Percentiles rank a stretch among this genome's conserved stretches.
Conservation (phyloP, 805 yeast species). For the Suhomyces canberraensis region DNA sequence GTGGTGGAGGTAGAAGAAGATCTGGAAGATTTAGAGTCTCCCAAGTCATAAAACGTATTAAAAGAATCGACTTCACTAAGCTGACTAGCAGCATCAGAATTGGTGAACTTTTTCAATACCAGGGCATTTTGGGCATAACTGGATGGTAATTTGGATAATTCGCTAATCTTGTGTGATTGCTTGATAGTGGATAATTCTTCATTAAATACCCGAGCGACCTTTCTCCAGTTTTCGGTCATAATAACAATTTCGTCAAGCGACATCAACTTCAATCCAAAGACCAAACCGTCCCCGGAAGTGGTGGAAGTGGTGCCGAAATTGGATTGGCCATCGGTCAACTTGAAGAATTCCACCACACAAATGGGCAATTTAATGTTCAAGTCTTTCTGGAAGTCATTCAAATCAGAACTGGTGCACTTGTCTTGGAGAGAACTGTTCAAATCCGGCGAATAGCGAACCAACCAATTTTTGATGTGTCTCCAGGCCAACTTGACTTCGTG, state of each 20-base stretch:
- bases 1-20: constrained; percentile 10
- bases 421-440: constrained; percentile 71
- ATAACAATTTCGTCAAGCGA: constrained; percentile 76
- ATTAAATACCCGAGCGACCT: constrained; percentile 48
- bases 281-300: constrained; percentile 60
- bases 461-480: constrained; percentile 87
- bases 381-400: constrained; percentile 81
- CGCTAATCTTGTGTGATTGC: constrained; percentile 14
- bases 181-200: constrained; percentile 21
- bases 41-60: constrained; percentile 8
- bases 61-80: constrained; percentile 5
- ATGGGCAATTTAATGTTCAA: constrained; percentile 70
- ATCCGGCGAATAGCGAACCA: constrained; percentile 75
- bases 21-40: constrained; percentile 21
- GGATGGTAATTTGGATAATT: constrained; percentile 20
- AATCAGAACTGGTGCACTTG: constrained; percentile 77
- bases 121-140: constrained; percentile 15
- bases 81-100: background rate
- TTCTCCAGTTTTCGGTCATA: constrained; percentile 84
- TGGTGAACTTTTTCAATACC: constrained; percentile 13
- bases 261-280: constrained; percentile 78
- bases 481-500: constrained; percentile 77
- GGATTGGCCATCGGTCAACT: constrained; percentile 85
- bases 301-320: constrained; percentile 58
- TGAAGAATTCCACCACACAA: constrained; percentile 75